Conservation (phyloP, 495 filamentous ascomycete species). For the Neurospora sp. region DNA sequence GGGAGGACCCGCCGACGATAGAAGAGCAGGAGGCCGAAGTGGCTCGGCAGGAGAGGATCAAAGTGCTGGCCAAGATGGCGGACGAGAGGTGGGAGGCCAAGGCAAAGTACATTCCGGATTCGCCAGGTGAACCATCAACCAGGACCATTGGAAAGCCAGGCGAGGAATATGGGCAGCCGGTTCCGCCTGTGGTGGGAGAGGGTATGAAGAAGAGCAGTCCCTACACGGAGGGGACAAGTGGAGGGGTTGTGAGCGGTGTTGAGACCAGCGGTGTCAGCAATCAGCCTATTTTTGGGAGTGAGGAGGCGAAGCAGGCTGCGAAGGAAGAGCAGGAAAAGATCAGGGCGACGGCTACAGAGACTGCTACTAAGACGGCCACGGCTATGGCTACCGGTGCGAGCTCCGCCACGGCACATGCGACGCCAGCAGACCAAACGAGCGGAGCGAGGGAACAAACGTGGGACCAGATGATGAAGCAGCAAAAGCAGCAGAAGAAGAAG, state of each 20-base stretch:
- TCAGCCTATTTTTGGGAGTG: background rate
- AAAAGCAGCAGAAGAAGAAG: slow-evolving; percentile 13
- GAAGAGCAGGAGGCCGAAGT: slow-evolving; percentile 66
- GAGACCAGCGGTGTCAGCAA: background rate
- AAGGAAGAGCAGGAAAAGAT: background rate
- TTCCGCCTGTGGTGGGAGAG: background rate
- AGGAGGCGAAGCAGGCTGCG: background rate
- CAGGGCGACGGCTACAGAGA: background rate
- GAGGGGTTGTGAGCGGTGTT: background rate
- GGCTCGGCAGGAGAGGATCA: slow-evolving; percentile 55
- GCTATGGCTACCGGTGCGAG: background rate
- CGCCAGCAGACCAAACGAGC: background rate
- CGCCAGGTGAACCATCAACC: background rate
- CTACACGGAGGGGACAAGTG: background rate
- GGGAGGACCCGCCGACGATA: slow-evolving; percentile 57
- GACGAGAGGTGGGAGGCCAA: slow-evolving; percentile 83
- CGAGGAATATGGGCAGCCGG: background rate
- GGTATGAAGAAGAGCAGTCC: background rate
- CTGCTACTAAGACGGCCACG: background rate
- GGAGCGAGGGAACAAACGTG: slow-evolving; percentile 13
- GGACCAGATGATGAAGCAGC: slow-evolving; percentile 18
- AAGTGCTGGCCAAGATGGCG: slow-evolving; percentile 62
- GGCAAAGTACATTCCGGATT: slow-evolving; percentile 28
- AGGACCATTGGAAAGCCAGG: background rate
- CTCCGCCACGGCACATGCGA: background rate